Conservation (phyloP, 805 yeast species). For the Teunomyces funiuensis region DNA sequence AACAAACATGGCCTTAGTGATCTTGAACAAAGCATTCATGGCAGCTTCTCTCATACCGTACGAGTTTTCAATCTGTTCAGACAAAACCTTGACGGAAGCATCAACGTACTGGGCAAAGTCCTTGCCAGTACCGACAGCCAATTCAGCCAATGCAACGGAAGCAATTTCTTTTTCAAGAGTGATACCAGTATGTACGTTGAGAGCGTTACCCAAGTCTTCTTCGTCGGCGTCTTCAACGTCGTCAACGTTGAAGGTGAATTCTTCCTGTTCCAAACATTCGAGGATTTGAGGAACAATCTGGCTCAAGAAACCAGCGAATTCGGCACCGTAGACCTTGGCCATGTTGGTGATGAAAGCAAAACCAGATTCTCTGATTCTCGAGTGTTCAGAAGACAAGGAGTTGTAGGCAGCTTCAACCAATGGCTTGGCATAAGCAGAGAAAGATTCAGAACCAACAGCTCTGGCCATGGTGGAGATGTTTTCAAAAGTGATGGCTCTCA, state of each 20-base stretch:
- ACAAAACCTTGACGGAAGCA: constrained; percentile 58
- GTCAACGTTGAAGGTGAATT: constrained; percentile 65
- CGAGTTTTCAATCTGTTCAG: constrained; percentile 77
- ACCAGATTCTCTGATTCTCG: constrained; percentile 91
- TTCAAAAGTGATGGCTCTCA: constrained; percentile 90
- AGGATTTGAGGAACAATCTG: constrained; percentile 81
- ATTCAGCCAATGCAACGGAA: constrained; percentile 83
- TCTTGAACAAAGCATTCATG: constrained; percentile 76
- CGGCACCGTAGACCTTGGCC: constrained; percentile 92
- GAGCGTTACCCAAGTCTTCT: constrained; percentile 65
- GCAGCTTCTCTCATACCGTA: constrained; percentile 92
- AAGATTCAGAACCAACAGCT: constrained; percentile 91
- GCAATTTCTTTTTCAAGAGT: constrained; percentile 96
- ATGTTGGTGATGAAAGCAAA: constrained; percentile 89
- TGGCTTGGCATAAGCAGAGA: constrained; percentile 82
- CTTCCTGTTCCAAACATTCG: constrained; percentile 83
- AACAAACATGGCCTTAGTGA: constrained; percentile 66
- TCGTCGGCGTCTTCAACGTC: constrained; percentile 56
- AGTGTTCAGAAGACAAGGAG: constrained; percentile 72
- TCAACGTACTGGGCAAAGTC: constrained; percentile 78
- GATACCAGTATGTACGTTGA: constrained; percentile 90
- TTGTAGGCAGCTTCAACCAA: constrained; percentile 83
- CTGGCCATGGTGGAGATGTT: constrained; percentile 92
- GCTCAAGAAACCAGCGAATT: constrained; percentile 82
- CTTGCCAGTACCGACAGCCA: constrained; percentile 83